Evolutionary conservation across 768 basidiomycete genomes (phyloP), one percentile per base, ranked within the genome.

Genomic region (Pleurotus sapidus): DNA sequence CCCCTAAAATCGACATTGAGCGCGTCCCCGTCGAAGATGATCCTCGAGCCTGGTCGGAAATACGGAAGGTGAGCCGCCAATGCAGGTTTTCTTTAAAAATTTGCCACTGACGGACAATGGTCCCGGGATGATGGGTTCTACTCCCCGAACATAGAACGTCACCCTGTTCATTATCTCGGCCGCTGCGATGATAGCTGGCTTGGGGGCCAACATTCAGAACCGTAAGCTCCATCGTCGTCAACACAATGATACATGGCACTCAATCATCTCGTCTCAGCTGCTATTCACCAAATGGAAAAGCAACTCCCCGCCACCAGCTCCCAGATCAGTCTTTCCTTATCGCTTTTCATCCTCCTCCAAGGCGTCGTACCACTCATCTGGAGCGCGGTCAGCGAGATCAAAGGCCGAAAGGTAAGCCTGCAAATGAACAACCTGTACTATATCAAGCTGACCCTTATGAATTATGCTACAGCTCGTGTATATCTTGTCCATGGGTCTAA

Each of bases 331-430:
- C 75, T 84, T 68, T 82, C 81, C 58, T 72, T 92, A 11, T 86
- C 88, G 0, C 59, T 87, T n/a, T 93, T 89, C 68, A 89, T 91
- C 57, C 70, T 86, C 3, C 63, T 89, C 7, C 91, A 93, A 68
- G 91, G 91, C 3, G 67, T 72, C 9, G 69, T 84, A 55, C 91
- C 91, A 0, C 63, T 89, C 9, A 38, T 87, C 3, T 91, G 91
- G 90, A 81, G 77, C 55, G 79, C 83, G 0, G 71, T 87, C 23
- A 87, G 86, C 56, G 91, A 93, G 69, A 80, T 93, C 30, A 85
- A 83, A 64, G 91, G 91, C 5, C 75, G 91, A 53, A 91, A 85
- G 76, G 85, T 84, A 60, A 18, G 77, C 67, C 20, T 20, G 8
- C 45, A 56, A 58, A 25, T 25, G 20, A 20, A 20, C 20, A 3